A percentile compares a stretch with the other conserved stretches of the same genome.
phyloP scores from a whole-genome alignment of 306 rosid species.

The Prunus salicina region DNA sequence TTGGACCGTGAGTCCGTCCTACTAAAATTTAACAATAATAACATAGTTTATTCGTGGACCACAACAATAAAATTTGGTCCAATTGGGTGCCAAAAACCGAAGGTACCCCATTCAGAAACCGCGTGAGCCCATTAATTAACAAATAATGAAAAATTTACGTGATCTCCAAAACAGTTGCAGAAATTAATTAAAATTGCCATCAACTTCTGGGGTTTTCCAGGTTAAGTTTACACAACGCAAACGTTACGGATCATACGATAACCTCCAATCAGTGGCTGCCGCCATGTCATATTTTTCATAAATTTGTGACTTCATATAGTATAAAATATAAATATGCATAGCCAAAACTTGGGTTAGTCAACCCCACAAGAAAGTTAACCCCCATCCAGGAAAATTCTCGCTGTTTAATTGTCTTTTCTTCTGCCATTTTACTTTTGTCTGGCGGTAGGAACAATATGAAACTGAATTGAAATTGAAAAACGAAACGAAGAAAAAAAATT shows the following conservation, averaged over 20 bases:
- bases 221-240: background rate
- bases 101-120: background rate
- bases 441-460: background rate
- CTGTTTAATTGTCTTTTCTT: background rate
- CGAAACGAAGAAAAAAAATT: background rate
- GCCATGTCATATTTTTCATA: background rate
- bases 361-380: background rate
- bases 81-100: no score
- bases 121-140: background rate
- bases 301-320: background rate
- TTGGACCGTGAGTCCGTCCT: fast-evolving
- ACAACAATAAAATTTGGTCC: no score
- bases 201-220: background rate
- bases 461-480: background rate
- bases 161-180: background rate
- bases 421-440: background rate
- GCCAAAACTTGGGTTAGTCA: background rate
- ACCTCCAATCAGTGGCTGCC: background rate
- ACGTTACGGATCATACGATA: background rate
- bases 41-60: no score
- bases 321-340: background rate
- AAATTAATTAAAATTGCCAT: background rate
- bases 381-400: background rate
- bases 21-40: no score
- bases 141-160: no score